Conservation (phyloP, 2,329 filamentous ascomycete genomes). For the Calonectria henricotiae region DNA sequence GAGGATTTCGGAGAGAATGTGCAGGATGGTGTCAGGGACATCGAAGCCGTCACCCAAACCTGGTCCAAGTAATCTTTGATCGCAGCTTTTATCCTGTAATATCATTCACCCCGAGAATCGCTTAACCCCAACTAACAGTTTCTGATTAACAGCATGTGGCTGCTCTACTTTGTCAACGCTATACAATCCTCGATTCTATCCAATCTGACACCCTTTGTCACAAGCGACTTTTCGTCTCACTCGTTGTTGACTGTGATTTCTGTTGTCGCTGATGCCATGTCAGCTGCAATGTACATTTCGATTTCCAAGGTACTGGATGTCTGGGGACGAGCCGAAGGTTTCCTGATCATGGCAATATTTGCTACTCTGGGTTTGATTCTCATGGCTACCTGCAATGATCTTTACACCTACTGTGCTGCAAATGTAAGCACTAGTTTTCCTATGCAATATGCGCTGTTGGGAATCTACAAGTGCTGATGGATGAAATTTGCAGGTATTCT, state of each 20-base stretch:
- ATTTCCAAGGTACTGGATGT: slow-evolving; percentile 75
- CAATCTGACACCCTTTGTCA: slow-evolving; percentile 64
- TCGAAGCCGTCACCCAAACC: slow-evolving; percentile 58
- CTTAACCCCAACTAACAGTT: not conserved
- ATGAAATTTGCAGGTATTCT: slow-evolving; percentile 66
- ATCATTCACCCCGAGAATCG: too few relatives aligned
- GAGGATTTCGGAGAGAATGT: slow-evolving; percentile 1
- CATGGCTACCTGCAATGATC: slow-evolving; percentile 71
- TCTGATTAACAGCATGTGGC: slow-evolving; percentile 56
- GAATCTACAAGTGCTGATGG: slow-evolving; percentile 17
- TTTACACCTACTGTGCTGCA: slow-evolving; percentile 67
- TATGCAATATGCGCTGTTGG: not conserved
- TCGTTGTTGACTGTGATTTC: slow-evolving; percentile 69
- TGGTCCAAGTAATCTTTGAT: slow-evolving; percentile 58
- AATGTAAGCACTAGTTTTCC: slow-evolving; percentile 53
- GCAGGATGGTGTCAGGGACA: slow-evolving; percentile 55
- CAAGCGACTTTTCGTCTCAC: slow-evolving; percentile 68
- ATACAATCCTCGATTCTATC: slow-evolving; percentile 63
- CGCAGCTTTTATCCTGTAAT: slow-evolving; percentile 56
- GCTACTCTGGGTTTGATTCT: slow-evolving; percentile 69
- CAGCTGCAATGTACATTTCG: slow-evolving; percentile 74
- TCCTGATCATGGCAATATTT: slow-evolving; percentile 67
- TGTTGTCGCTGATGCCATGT: slow-evolving; percentile 69
- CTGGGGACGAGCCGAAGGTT: slow-evolving; percentile 75
- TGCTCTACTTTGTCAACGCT: slow-evolving; percentile 68